phyloP scores from a whole-genome alignment of 2,329 filamentous ascomycete species.

The Paecilomyces niveus region DNA sequence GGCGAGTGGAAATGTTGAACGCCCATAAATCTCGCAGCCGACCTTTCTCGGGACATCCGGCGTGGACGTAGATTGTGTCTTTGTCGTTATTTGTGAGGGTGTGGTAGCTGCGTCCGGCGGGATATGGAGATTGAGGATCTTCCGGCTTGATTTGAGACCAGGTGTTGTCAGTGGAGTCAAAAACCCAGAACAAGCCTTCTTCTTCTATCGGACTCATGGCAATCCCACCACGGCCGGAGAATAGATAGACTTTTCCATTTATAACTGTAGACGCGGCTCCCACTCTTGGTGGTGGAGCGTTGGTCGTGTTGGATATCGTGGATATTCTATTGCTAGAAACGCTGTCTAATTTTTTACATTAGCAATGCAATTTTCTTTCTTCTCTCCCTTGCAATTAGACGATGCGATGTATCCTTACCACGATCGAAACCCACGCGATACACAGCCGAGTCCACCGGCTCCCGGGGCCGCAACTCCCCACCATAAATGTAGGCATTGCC shows the following conservation, averaged over 20 bases:
- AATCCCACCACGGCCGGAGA: slow-evolving; percentile 67
- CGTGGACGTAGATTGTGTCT: slow-evolving; percentile 68
- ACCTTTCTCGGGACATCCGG: slow-evolving; percentile 60
- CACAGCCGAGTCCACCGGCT: slow-evolving; percentile 66
- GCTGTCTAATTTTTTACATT: neutral
- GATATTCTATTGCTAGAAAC: slow-evolving; percentile 3
- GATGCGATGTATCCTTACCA: slow-evolving; percentile 6
- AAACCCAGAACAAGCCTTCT: slow-evolving; percentile 66
- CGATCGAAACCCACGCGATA: slow-evolving; percentile 53
- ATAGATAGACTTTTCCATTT: slow-evolving; percentile 66
- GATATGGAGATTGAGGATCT: slow-evolving; percentile 40
- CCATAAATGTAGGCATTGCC: slow-evolving; percentile 66
- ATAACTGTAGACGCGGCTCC: slow-evolving; percentile 66
- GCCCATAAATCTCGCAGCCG: slow-evolving; percentile 68
- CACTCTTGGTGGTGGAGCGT: slow-evolving; percentile 59
- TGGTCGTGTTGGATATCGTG: slow-evolving; percentile 4
- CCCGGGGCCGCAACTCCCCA: slow-evolving; percentile 60
- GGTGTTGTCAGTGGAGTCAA: slow-evolving; percentile 54
- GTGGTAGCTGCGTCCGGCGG: slow-evolving; percentile 66
- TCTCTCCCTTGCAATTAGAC: neutral
- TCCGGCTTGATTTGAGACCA: slow-evolving; percentile 62
- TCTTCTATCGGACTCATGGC: slow-evolving; percentile 69
- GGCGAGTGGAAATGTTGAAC: slow-evolving; percentile 58
- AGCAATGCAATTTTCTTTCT: too few relatives aligned
- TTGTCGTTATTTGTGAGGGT: slow-evolving; percentile 54